Percentiles rank a stretch among this genome's conserved stretches.
phyloP scores from a whole-genome alignment of 768 basidiomycete species.

The Hebeloma cylindrosporum region DNA sequence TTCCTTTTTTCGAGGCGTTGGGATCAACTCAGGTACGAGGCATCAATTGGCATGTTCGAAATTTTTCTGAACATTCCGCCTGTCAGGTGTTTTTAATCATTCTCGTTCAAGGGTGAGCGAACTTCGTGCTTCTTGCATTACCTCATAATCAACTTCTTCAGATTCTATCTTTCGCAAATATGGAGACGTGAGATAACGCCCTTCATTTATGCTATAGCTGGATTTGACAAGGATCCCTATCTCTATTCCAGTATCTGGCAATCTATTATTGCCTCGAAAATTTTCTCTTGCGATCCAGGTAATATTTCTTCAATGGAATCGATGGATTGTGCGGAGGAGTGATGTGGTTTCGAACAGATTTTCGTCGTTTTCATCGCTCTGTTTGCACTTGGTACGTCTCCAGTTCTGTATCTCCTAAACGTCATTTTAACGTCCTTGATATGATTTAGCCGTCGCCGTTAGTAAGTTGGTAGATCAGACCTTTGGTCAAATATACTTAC shows the following conservation, averaged over 20 bases:
- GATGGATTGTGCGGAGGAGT: background rate
- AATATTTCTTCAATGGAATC: background rate
- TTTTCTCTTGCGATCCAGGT: constrained; percentile 7
- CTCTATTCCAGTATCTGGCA: constrained; percentile 5
- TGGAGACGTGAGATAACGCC: constrained; percentile 27
- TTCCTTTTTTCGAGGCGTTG: constrained; percentile 20
- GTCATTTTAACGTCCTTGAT: too few species aligned
- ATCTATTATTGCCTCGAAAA: constrained; percentile 9
- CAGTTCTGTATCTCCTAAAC: too few species aligned
- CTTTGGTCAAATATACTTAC: background rate
- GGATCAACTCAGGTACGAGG: constrained; percentile 22
- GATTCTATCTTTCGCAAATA: constrained; percentile 33
- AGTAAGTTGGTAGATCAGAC: constrained; percentile 16
- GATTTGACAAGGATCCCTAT: background rate
- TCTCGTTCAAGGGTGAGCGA: constrained; percentile 32
- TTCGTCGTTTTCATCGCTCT: constrained; percentile 23
- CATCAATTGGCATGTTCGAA: background rate
- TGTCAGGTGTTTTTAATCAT: constrained; percentile 26
- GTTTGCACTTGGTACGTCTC: constrained; percentile 23
- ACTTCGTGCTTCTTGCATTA: background rate
- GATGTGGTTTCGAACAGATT: constrained; percentile 8
- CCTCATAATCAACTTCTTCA: constrained; percentile 3
- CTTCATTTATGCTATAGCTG: constrained; percentile 11
- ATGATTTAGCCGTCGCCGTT: constrained; percentile 18
- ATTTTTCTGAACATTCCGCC: background rate